Evolutionary conservation across 2,329 filamentous ascomycete species (phyloP), one percentile per base, ranked within the genome.

Genomic region (Sclerotinia sclerotiorum): DNA sequence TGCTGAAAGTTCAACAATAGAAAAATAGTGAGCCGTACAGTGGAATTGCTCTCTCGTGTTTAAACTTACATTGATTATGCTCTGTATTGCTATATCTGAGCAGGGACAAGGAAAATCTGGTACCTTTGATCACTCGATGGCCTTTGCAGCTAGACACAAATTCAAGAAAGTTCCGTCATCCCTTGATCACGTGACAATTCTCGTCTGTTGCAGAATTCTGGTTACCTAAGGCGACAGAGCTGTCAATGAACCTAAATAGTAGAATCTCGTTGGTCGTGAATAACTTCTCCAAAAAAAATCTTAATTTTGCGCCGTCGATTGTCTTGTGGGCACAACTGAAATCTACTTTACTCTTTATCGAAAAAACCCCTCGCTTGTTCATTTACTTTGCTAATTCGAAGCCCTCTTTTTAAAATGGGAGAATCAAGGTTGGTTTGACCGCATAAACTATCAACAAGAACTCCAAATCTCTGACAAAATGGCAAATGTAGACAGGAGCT

Each of bases 401-500:
- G 11, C 17, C 46, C 27, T 46, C 39, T 54, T 42, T 71, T 62
- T 65, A 76, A 71, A 67, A 77, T 77, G 76, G 76, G 76, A 72
- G 76, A 77, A 75, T 77, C 76, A 69, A 77, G 76, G 76, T 76
- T 27, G 67, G 75, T 76, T 57, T 19, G 13, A 60, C 65, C 39
- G 67, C 69, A 42, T n/a, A 44, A 35, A 54, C 70, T 39, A 69
- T 66, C 62, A 65, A 67, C 55, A 58, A 54, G 44, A 44, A 21
- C 42, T 7, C 19, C 15, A 64, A 42, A 24, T 63, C 42, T 29
- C 68, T 68, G 65, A 72, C 74, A 67, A 75, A 72, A 69, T 65
- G 67, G 67, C 67, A 60, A 54, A 68, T 60, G 54, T 66, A 98
- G 95, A 85, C 95, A 99, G 83, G 95, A 99, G 84, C 88, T 99